phyloP scores from a whole-genome alignment of 768 basidiomycete species.

The Epithele typhae region DNA sequence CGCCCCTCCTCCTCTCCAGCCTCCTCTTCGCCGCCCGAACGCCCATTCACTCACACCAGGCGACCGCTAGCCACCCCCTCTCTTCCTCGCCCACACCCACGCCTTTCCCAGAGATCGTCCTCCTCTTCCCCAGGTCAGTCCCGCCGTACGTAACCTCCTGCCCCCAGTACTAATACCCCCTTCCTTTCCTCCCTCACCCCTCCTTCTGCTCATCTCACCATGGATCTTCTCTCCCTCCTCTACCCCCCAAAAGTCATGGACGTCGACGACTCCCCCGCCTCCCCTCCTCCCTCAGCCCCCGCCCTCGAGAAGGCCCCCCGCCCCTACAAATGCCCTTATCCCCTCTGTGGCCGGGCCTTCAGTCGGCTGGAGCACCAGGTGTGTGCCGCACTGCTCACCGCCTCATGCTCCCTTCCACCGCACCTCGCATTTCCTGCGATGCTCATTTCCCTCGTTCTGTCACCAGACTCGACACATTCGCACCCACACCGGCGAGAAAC shows the following conservation, averaged over 20 bases:
- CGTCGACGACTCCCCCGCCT: slow-evolving; percentile 13
- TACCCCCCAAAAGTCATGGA: slow-evolving; percentile 18
- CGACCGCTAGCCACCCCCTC: slow-evolving; percentile 7
- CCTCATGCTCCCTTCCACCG: neutral
- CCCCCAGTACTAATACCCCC: slow-evolving; percentile 12
- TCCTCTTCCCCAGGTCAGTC: slow-evolving; percentile 2
- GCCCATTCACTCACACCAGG: slow-evolving; percentile 11
- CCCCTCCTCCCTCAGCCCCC: slow-evolving; percentile 17
- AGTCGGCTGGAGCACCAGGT: slow-evolving; percentile 96
- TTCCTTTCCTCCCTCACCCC: slow-evolving; percentile 10
- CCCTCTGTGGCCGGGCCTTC: slow-evolving; percentile 90
- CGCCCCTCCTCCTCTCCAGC: slow-evolving; percentile 8
- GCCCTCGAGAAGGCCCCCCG: slow-evolving; percentile 44
- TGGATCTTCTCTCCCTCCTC: slow-evolving; percentile 15
- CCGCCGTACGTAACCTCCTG: slow-evolving; percentile 2
- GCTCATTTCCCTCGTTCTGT: neutral
- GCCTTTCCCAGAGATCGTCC: slow-evolving; percentile 10
- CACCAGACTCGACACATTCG: slow-evolving; percentile 92
- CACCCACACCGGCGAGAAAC: slow-evolving; percentile 98
- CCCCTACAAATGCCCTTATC: slow-evolving; percentile 96
- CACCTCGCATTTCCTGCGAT: neutral
- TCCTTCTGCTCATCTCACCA: slow-evolving; percentile 8
- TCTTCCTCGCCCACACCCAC: slow-evolving; percentile 8
- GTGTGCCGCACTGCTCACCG: slow-evolving; percentile 23
- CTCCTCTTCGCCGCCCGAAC: slow-evolving; percentile 3